phyloP scores from a whole-genome alignment of 2,329 filamentous ascomycete genomes.

The Penicillium janthinellum region DNA sequence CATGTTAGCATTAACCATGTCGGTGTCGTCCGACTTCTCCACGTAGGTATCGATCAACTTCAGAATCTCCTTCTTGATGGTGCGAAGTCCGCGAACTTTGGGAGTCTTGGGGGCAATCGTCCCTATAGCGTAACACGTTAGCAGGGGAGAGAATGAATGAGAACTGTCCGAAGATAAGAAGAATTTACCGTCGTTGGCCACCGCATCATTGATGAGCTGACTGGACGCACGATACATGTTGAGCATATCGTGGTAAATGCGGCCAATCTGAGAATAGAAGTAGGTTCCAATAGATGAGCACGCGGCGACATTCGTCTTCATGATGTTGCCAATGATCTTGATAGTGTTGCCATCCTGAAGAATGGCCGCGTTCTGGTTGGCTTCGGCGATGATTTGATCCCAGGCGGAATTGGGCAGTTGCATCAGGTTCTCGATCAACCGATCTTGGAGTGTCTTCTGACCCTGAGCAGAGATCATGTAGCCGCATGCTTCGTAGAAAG shows the following conservation, averaged over 20 bases:
- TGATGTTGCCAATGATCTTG: slow-evolving; percentile 98
- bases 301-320: slow-evolving; percentile 99
- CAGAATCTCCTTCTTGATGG: slow-evolving; percentile 98
- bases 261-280: slow-evolving; percentile 96
- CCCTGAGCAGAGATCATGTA: slow-evolving; percentile 99
- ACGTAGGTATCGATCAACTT: slow-evolving; percentile 98
- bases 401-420: slow-evolving; percentile 88
- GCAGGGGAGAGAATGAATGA: not conserved
- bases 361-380: slow-evolving; percentile 80
- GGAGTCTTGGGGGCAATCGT: slow-evolving; percentile 97
- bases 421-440: slow-evolving; percentile 90
- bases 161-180: not conserved
- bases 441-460: slow-evolving; percentile 90
- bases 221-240: slow-evolving; percentile 99
- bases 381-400: slow-evolving; percentile 90
- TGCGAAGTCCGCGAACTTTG: slow-evolving; percentile 89
- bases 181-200: slow-evolving; percentile 73
- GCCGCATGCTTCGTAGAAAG: slow-evolving; percentile 97
- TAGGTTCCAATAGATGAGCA: slow-evolving; percentile 95
- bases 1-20: slow-evolving; percentile 90
- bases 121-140: slow-evolving; percentile 51
- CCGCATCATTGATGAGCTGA: slow-evolving; percentile 89
- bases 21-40: slow-evolving; percentile 93
- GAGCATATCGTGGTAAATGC: slow-evolving; percentile 97
- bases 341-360: slow-evolving; percentile 93